phyloP scores from a whole-genome alignment of 75 land plant genomes.

The Cupressus sempervirens region DNA sequence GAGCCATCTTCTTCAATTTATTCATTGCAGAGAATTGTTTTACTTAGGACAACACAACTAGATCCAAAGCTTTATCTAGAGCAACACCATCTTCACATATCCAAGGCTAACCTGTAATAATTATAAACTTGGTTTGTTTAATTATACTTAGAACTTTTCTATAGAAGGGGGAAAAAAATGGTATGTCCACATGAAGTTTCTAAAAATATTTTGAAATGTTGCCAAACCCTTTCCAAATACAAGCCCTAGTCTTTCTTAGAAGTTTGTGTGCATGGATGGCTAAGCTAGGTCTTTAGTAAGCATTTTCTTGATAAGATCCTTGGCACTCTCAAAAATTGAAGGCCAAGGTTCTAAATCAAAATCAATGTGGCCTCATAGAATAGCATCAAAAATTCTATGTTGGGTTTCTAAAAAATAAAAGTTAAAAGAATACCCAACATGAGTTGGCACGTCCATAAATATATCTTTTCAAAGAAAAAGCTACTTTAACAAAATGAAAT shows the following conservation, averaged over 20 bases:
- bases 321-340: conserved; percentile 75
- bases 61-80: too few relatives aligned
- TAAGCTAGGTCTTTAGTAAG: conserved; percentile 47
- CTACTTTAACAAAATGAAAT: too few relatives aligned
- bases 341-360: conserved; percentile 89
- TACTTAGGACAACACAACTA: too few relatives aligned
- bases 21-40: too few relatives aligned
- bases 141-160: neutral
- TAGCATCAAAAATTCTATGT: too few relatives aligned
- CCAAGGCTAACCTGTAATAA: conserved; percentile 53
- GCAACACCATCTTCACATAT: too few relatives aligned
- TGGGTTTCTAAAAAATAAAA: too few relatives aligned
- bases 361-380: conserved; percentile 68
- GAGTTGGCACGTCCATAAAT: too few relatives aligned
- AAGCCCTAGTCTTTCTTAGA: neutral
- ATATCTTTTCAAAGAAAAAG: too few relatives aligned
- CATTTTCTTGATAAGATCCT: conserved; percentile 84
- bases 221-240: neutral
- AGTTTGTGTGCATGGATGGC: conserved; percentile 66
- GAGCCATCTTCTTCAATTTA: too few relatives aligned
- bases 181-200: neutral
- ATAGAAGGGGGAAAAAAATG: neutral
- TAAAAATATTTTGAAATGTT: neutral
- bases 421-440: too few relatives aligned
- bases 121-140: neutral